phyloP scores from a whole-genome alignment of 305 asterid species.

The Solanum hybrid region DNA sequence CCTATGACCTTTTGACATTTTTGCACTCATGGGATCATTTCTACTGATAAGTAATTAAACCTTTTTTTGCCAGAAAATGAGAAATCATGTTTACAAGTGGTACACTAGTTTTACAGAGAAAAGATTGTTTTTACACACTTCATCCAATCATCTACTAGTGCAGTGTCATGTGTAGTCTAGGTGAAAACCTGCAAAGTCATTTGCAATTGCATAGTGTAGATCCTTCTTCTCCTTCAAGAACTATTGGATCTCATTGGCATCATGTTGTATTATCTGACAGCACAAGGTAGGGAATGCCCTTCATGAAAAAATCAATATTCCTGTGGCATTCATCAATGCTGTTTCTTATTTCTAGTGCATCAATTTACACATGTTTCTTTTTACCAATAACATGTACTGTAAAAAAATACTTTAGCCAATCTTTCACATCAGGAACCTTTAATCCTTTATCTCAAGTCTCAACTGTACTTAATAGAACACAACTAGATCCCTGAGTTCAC shows the following conservation, averaged over 20 bases:
- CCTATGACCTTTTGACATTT: not conserved
- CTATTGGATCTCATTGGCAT: not conserved
- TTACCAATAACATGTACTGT: not conserved
- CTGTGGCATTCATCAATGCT: not conserved
- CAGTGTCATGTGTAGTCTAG: not conserved
- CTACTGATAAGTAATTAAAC: not conserved
- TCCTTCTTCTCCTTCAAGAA: not conserved
- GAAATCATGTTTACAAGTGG: not conserved
- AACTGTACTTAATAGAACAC: not conserved
- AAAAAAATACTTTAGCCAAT: not conserved
- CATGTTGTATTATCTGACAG: not conserved
- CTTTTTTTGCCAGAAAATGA: not conserved
- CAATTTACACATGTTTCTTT: not conserved
- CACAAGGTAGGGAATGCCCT: not conserved
- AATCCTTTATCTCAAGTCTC: not conserved
- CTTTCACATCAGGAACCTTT: not conserved
- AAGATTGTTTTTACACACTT: not conserved
- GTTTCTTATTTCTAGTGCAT: not conserved
- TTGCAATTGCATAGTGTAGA: not conserved
- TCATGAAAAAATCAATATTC: not conserved
- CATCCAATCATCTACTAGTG: not conserved
- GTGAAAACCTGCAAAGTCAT: not conserved
- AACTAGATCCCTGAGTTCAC: not conserved
- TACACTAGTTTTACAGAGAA: not conserved
- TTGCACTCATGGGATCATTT: not conserved